These are phyloP conservation scores for Setaria viridis DNA, from an alignment of 202 grass and related monocot species.

Conservation along the genomic window DNA sequence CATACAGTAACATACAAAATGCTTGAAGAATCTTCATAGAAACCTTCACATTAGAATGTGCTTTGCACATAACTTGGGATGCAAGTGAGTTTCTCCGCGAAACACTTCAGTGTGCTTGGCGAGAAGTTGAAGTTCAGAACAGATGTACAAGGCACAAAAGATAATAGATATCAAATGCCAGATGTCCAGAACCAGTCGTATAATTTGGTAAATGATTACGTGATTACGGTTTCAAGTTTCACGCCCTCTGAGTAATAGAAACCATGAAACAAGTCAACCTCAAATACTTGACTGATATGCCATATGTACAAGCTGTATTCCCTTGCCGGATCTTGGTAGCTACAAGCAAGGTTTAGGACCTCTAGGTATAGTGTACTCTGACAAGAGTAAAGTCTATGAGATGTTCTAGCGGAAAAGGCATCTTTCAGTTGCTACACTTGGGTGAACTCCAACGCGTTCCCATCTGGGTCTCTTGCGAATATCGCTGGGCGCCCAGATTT, in stretches of 20 bases:
- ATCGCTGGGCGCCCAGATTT: constrained; percentile 85
- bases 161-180: neutral
- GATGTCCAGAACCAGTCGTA: neutral
- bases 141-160: constrained; percentile 15
- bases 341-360: constrained; percentile 32
- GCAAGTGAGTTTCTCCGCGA: neutral
- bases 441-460: constrained; percentile 91
- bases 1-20: neutral
- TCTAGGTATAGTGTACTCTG: constrained; percentile 2
- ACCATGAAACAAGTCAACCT: neutral
- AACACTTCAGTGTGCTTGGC: neutral
- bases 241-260: neutral
- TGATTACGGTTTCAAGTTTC: neutral
- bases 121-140: neutral
- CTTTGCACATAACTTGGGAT: neutral
- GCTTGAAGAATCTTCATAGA: neutral
- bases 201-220: neutral
- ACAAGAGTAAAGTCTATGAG: neutral
- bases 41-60: neutral
- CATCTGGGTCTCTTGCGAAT: constrained; percentile 87
- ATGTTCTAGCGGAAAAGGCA: constrained; percentile 31
- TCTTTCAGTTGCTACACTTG: constrained; percentile 60
- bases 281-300: constrained; percentile 21
- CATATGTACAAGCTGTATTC: constrained; percentile 33
- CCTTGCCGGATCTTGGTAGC: constrained; percentile 9